phyloP scores from a whole-genome alignment of 169 alveolate species.

The Plasmodium inui region DNA sequence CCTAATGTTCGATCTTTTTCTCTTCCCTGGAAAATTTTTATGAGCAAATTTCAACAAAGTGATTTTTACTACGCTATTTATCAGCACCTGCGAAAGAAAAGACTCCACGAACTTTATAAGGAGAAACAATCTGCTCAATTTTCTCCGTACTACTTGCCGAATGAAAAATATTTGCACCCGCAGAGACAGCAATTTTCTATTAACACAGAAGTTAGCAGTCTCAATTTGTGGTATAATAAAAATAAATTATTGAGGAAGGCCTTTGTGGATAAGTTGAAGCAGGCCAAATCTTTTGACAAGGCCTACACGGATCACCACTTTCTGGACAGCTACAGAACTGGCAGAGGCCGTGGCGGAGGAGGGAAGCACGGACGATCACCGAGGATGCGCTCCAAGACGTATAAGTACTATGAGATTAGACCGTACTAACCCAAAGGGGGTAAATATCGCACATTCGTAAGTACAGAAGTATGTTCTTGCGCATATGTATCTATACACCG shows the following conservation, averaged over 20 bases:
- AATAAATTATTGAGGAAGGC: slow-evolving; percentile 68
- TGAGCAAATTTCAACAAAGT: slow-evolving; percentile 75
- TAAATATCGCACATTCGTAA: background rate
- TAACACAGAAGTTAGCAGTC: slow-evolving; percentile 80
- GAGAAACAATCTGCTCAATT: slow-evolving; percentile 73
- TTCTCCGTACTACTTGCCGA: slow-evolving; percentile 86
- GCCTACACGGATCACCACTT: slow-evolving; percentile 86
- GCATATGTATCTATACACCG: background rate
- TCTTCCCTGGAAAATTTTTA: slow-evolving; percentile 86
- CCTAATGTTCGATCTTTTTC: slow-evolving; percentile 58
- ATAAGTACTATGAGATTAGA: slow-evolving; percentile 81
- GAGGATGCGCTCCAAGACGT: slow-evolving; percentile 86
- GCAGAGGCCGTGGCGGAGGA: slow-evolving; percentile 89
- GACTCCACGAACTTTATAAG: slow-evolving; percentile 70
- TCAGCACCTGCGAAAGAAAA: slow-evolving; percentile 79
- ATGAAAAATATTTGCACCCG: slow-evolving; percentile 58
- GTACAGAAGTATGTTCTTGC: background rate
- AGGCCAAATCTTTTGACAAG: slow-evolving; percentile 81
- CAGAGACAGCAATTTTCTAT: slow-evolving; percentile 77
- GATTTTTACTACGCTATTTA: slow-evolving; percentile 82
- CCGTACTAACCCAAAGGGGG: slow-evolving; percentile 75
- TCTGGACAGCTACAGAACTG: slow-evolving; percentile 84
- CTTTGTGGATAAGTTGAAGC: slow-evolving; percentile 62
- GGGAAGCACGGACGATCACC: slow-evolving; percentile 89
- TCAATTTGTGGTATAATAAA: slow-evolving; percentile 76